Evolutionary conservation across 352 stramenopile genomes (phyloP).

Genomic region (Nothophytophthora sp.): DNA sequence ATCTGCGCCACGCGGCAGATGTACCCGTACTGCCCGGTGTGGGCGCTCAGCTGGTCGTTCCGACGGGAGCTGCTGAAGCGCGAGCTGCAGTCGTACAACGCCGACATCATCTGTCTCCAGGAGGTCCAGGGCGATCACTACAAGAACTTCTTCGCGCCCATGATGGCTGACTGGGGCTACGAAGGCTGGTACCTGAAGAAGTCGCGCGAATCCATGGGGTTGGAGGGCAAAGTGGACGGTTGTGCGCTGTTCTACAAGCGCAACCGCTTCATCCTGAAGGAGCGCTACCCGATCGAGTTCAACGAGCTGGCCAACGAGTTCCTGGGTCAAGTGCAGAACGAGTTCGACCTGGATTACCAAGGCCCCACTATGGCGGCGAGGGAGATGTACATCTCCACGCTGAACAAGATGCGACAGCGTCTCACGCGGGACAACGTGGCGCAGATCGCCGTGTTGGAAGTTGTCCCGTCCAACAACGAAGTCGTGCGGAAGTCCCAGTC

Average conservation of each 20-base stretch:
- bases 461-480: constrained; percentile 85
- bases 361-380: constrained; percentile 57
- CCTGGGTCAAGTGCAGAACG: constrained; percentile 59
- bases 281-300: constrained; percentile 96
- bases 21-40: constrained; percentile 98
- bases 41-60: constrained; percentile 97
- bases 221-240: constrained; percentile 97
- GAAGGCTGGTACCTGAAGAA: constrained; percentile 99
- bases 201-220: constrained; percentile 96
- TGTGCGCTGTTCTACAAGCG: constrained; percentile 98
- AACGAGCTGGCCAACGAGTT: constrained; percentile 93
- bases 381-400: constrained; percentile 53
- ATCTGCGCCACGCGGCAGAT: constrained; percentile 91
- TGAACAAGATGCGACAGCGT: constrained; percentile 74
- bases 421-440: constrained; percentile 98
- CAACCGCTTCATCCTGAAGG: constrained; percentile 86
- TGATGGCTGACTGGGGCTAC: constrained; percentile 96
- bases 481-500: constrained; percentile 45
- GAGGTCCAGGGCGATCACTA: constrained; percentile 99
- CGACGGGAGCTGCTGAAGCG: constrained; percentile 89
- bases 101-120: constrained; percentile 97
- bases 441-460: constrained; percentile 97
- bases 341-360: constrained; percentile 81
- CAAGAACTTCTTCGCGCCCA: constrained; percentile 95
- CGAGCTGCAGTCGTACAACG: constrained; percentile 91